Evolutionary conservation across 768 basidiomycete species (phyloP), one percentile per base, ranked within the genome.

Genomic region (Paxillus involutus): DNA sequence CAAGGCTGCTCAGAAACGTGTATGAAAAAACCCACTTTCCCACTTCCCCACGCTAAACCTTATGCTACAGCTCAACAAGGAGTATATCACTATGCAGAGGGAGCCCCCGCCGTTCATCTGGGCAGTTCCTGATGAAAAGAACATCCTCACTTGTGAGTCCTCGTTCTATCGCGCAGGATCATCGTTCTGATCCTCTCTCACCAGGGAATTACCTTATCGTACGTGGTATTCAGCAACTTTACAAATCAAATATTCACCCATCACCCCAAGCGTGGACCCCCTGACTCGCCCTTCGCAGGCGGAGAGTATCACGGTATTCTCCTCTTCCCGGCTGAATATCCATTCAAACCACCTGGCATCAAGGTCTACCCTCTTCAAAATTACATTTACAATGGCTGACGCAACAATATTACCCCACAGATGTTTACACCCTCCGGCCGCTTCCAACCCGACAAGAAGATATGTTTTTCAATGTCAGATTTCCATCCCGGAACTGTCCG

Each of bases 401-500:
- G 40, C n/a, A 55, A 60, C 45, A 11, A 47, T 32, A 44, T 56
- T 41, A 48, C n/a, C 37, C 41, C 55, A 19, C 62, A 94, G 92
- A 92, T 94, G 91, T 81, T 86, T 62, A 94, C 93, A 13, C 93
- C 93, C 0, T 91, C 90, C 6, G 93, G 93, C 17, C 84, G 93
- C 55, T 95, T 95, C 73, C 84, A 89, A 60, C 90, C 91, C 19
- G 91, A 93, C 77, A 86, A 85, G 75, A 97, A 94, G 80, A 97
- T 98, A 51, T 98, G 95, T 69, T 96, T 97, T 74, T 96, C 93
- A 21, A 97, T 98, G 94, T 94, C 92, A 4, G 92, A 94, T 71
- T 94, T 93, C 66, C 93, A 94, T 65, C 91, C 93, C 0, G 91
- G 91, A 57, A 82, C 89, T 12, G 91, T 92, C 61, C 68, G 89